Conservation (phyloP, 495 filamentous ascomycete genomes). For the Mytilinidion resinicola region DNA sequence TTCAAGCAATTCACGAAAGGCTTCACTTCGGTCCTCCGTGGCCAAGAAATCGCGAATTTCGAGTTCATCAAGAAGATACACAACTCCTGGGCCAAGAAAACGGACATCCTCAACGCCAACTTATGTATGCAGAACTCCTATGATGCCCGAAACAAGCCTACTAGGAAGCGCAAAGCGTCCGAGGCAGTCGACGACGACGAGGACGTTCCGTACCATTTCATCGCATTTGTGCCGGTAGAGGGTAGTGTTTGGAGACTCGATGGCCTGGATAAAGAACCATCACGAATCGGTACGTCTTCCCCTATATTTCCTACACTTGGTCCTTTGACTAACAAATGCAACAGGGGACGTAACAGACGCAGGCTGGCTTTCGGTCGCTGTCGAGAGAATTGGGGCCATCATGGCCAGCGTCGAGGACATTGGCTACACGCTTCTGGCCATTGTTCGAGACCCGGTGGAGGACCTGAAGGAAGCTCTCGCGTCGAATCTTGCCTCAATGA, state of each 20-base stretch:
- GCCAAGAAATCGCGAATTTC: constrained; percentile 66
- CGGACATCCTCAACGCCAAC: constrained; percentile 71
- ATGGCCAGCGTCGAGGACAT: constrained; percentile 40
- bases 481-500: constrained; percentile 42
- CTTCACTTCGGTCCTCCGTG: constrained; percentile 66
- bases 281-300: constrained; percentile 55
- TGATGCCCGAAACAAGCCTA: constrained; percentile 43
- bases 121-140: constrained; percentile 47
- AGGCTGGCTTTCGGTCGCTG: constrained; percentile 48
- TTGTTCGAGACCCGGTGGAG: constrained; percentile 48
- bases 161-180: constrained; percentile 33
- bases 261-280: constrained; percentile 69
- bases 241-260: constrained; percentile 84
- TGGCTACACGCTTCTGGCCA: constrained; percentile 51
- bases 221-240: constrained; percentile 76
- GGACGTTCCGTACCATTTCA: constrained; percentile 71
- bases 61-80: constrained; percentile 73
- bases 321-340: neutral
- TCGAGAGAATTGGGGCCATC: constrained; percentile 27
- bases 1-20: constrained; percentile 67
- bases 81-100: constrained; percentile 78
- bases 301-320: constrained; percentile 31
- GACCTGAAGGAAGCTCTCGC: constrained; percentile 41
- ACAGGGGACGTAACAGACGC: constrained; percentile 10
- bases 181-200: constrained; percentile 33